Conservation (phyloP, 225 moss, liverwort and hornwort species). For the Bryum argenteum region DNA sequence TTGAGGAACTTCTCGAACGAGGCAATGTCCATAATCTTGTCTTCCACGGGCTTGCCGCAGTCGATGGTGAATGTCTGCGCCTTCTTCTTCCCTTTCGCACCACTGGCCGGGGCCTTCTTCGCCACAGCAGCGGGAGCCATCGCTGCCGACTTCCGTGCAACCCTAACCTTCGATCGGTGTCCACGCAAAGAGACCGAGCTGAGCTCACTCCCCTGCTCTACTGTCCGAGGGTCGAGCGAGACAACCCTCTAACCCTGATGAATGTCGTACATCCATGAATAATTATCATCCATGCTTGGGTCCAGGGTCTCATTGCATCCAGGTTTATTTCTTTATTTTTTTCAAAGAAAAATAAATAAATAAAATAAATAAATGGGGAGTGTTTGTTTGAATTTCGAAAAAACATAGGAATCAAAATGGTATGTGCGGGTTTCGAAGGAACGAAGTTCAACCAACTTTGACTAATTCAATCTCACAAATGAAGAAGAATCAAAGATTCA, state of each 20-base stretch:
- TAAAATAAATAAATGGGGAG: too few species aligned
- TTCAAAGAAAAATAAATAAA: too few species aligned
- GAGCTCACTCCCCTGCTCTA: not conserved
- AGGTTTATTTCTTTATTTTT: too few species aligned
- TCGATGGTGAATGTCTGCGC: constrained; percentile 72
- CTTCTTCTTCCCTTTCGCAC: constrained; percentile 69
- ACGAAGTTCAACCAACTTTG: too few species aligned
- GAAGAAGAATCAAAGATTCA: too few species aligned
- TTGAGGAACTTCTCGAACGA: constrained; percentile 78
- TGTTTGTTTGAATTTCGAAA: too few species aligned
- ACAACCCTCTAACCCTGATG: constrained; percentile 20
- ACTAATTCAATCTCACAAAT: too few species aligned
- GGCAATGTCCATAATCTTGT: constrained; percentile 86
- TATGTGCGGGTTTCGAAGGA: too few species aligned
- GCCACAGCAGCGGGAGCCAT: constrained; percentile 33
- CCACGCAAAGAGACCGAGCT: not conserved
- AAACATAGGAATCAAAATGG: too few species aligned
- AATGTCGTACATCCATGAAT: fast-evolving
- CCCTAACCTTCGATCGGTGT: constrained; percentile 11
- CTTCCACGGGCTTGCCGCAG: constrained; percentile 79
- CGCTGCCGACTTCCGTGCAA: not conserved
- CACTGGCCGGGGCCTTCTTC: constrained; percentile 35
- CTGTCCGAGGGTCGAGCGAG: not conserved
- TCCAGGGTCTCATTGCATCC: too few species aligned
- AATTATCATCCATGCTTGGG: not conserved